Base-by-base conservation (phyloP, 306 rosid genomes). In the Inga laurina region DNA sequence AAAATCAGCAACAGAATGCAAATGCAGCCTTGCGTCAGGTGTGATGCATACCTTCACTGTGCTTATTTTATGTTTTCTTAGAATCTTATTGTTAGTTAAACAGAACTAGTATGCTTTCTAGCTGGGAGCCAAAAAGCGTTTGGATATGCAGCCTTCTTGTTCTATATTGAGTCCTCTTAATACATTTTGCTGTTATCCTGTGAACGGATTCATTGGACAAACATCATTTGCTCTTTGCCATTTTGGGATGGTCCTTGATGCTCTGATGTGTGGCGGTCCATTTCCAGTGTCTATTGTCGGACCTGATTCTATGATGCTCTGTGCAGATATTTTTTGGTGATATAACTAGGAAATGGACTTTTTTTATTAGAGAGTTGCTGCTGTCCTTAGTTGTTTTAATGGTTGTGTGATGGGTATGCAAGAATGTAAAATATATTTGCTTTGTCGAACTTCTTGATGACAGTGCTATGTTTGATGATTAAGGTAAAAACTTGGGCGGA, bases 1-100 rank as follows among this genome's bases (percentile, higher is more conserved):
- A 97, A 89, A 97, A 97, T 81, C 99, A 97, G 94, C 99, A 97
- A 77, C 99, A 97, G 88, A 97, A 97, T 88, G 99, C 99, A 68
- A 94, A 97, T 88, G 69, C 99, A 32, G 99, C 99, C 82, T 89
- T 97, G 72, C 99, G 99, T 52, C 98, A 97, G 98, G 99, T 94
- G 82, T 30, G 52, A 14, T 79, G 35, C 52, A 27, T 78, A 15
- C 75, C 6, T 34, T 15, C 12, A 45, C 27, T 21, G 16, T 61
- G 61, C 81, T 75, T 32, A 41, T 75, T 80, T 85, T 24, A 74
- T 82, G 61, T 39, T 76, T 52, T 35, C 18, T 27, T 62, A 24
- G 49, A 10, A 61, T 44, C 30, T 74, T 65, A 30, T 13, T 24
- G 8, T 71, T 65, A 7, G 43, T 71, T 6, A 19, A 10, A 49